These are phyloP conservation scores for Acorus calamus DNA, from an alignment of 106 monocot species.

Conservation along the genomic window DNA sequence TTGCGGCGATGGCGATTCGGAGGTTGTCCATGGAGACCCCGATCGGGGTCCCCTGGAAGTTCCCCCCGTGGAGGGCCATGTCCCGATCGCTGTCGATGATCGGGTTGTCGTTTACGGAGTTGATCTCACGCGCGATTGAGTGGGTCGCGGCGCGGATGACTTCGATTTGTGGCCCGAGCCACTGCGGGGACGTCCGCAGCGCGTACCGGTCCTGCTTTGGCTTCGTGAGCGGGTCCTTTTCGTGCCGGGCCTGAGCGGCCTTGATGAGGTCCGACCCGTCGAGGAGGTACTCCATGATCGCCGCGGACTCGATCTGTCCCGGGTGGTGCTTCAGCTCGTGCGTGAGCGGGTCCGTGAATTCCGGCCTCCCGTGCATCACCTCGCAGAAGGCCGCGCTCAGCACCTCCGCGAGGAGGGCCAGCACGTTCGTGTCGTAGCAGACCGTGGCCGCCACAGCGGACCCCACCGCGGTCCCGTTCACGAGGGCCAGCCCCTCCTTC, in stretches of 20 bases:
- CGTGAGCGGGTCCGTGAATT: slow-evolving; percentile 11
- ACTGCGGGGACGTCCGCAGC: slow-evolving; percentile 7
- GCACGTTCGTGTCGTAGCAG: slow-evolving; percentile 2
- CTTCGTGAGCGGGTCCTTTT: slow-evolving; percentile 5
- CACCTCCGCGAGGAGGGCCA: slow-evolving; percentile 3
- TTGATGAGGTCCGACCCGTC: slow-evolving; percentile 2
- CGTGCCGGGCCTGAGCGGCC: not conserved
- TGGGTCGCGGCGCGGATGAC: slow-evolving; percentile 5
- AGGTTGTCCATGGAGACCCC: slow-evolving; percentile 1
- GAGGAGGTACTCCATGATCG: slow-evolving; percentile 11
- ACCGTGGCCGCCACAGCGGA: too few species aligned
- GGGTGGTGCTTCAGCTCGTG: slow-evolving; percentile 15
- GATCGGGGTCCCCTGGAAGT: slow-evolving; percentile 2
- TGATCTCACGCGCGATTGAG: not conserved
- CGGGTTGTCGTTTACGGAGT: not conserved
- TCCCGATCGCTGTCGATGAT: not conserved
- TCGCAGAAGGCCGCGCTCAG: slow-evolving; percentile 10
- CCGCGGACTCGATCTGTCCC: slow-evolving; percentile 9
- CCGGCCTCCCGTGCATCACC: slow-evolving; percentile 7
- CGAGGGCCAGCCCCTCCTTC: too few species aligned
- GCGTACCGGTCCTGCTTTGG: slow-evolving; percentile 8
- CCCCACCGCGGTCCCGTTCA: too few species aligned
- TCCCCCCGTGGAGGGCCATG: not conserved
- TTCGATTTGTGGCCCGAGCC: slow-evolving; percentile 12
- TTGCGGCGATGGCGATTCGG: not conserved